Conservation (phyloP, 768 basidiomycete species). For the Cystofilobasidium bisporidii region DNA sequence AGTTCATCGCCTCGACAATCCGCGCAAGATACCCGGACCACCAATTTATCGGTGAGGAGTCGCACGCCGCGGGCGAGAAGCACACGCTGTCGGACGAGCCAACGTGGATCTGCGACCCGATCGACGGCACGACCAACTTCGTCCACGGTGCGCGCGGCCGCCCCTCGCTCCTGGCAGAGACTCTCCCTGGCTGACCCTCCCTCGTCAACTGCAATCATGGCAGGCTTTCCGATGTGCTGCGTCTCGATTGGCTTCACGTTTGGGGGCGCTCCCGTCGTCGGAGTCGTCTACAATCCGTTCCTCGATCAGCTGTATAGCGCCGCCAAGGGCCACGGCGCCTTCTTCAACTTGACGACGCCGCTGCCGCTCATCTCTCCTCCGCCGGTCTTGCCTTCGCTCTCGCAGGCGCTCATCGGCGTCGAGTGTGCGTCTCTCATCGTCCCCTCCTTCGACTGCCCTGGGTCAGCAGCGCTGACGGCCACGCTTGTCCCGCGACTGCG, state of each 20-base stretch:
- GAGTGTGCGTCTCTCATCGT: constrained; percentile 48
- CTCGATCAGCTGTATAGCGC: constrained; percentile 56
- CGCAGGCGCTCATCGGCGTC: constrained; percentile 62
- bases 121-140: constrained; percentile 31
- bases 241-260: constrained; percentile 86
- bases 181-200: constrained; percentile 52
- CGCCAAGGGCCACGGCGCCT: constrained; percentile 68
- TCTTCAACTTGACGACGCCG: constrained; percentile 50
- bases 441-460: constrained; percentile 25
- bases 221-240: constrained; percentile 69
- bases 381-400: constrained; percentile 57
- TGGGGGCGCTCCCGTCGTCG: constrained; percentile 32
- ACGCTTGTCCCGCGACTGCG: not conserved
- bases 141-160: constrained; percentile 30
- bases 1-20: constrained; percentile 11
- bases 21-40: constrained; percentile 54
- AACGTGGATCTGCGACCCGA: constrained; percentile 46
- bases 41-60: constrained; percentile 85
- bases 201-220: not conserved
- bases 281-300: constrained; percentile 74
- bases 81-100: constrained; percentile 71
- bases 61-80: constrained; percentile 63
- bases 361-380: constrained; percentile 54
- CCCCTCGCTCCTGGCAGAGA: not conserved
- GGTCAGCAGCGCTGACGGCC: too few relatives aligned